Percentiles rank a stretch among this genome's conserved stretches.
Conservation (phyloP, 352 stramenopile genomes). For the Aphanomyces euteiches region DNA sequence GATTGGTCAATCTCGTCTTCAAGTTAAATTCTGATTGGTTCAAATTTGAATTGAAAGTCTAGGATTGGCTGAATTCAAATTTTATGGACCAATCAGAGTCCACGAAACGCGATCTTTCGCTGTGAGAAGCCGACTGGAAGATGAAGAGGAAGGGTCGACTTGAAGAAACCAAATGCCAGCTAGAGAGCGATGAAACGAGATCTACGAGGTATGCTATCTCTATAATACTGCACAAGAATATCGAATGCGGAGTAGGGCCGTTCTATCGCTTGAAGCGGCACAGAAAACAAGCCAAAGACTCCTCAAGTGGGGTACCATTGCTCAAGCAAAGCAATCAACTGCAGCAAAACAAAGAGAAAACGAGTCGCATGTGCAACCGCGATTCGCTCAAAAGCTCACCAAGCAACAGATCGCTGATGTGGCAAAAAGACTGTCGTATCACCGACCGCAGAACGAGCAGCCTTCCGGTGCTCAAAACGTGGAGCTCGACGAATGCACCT, state of each 20-base stretch:
- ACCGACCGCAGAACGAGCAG: too few species aligned
- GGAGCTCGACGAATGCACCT: conserved; percentile 9
- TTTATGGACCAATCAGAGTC: conserved; percentile 7
- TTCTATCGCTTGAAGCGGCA: conserved; percentile 8
- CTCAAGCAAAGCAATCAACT: neutral
- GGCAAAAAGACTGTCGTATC: neutral
- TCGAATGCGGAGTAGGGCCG: neutral
- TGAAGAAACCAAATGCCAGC: too few species aligned
- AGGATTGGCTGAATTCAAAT: neutral
- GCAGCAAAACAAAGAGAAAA: neutral
- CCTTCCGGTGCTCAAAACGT: neutral
- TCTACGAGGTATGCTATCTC: too few species aligned
- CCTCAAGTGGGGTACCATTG: neutral
- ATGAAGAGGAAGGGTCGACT: too few species aligned
- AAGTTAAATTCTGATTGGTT: neutral
- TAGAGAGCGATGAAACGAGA: too few species aligned
- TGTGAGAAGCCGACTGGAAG: too few species aligned
- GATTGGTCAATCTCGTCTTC: too few species aligned
- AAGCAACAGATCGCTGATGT: neutral
- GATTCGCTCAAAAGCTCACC: neutral
- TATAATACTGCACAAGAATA: neutral
- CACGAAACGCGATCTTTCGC: neutral
- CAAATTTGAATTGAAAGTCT: conserved; percentile 4
- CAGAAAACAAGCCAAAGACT: neutral
- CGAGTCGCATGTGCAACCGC: neutral